Evolutionary conservation across 2,329 filamentous ascomycete species (phyloP).

Genomic region (Phaeoacremonium minimum): DNA sequence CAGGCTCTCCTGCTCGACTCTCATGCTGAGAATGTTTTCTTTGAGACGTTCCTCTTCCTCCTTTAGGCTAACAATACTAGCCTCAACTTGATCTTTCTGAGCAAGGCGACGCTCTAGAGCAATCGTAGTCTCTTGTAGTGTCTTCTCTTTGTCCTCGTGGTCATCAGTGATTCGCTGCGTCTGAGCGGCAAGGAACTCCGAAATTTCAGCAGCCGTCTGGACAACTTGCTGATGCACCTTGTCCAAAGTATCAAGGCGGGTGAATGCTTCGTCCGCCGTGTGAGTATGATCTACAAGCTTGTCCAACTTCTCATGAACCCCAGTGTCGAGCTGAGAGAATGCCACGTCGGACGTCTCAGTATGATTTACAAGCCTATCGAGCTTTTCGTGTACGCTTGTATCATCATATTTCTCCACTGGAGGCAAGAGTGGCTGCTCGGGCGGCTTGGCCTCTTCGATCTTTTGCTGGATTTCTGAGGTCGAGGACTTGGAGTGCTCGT

Average conservation of each 20-base stretch:
- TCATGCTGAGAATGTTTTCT: slow-evolving; percentile 53
- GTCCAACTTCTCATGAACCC: slow-evolving; percentile 22
- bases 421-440: slow-evolving; percentile 54
- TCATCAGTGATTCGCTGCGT: slow-evolving; percentile 71
- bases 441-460: slow-evolving; percentile 58
- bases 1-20: slow-evolving; percentile 70
- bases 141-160: slow-evolving; percentile 72
- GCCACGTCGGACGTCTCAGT: slow-evolving; percentile 22
- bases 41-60: slow-evolving; percentile 49
- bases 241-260: slow-evolving; percentile 77
- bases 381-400: slow-evolving; percentile 52
- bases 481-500: slow-evolving; percentile 75
- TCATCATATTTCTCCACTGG: slow-evolving; percentile 63
- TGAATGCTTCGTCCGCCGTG: slow-evolving; percentile 63
- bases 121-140: slow-evolving; percentile 73
- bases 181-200: slow-evolving; percentile 74
- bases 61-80: slow-evolving; percentile 41
- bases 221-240: slow-evolving; percentile 86
- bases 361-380: slow-evolving; percentile 34
- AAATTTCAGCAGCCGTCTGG: slow-evolving; percentile 77
- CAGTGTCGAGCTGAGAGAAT: slow-evolving; percentile 6
- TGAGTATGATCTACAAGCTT: slow-evolving; percentile 60
- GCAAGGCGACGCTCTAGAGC: slow-evolving; percentile 73
- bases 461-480: slow-evolving; percentile 50
- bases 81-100: slow-evolving; percentile 59